Conservation (phyloP, 2,329 filamentous ascomycete genomes). For the Talaromyces sp. region DNA sequence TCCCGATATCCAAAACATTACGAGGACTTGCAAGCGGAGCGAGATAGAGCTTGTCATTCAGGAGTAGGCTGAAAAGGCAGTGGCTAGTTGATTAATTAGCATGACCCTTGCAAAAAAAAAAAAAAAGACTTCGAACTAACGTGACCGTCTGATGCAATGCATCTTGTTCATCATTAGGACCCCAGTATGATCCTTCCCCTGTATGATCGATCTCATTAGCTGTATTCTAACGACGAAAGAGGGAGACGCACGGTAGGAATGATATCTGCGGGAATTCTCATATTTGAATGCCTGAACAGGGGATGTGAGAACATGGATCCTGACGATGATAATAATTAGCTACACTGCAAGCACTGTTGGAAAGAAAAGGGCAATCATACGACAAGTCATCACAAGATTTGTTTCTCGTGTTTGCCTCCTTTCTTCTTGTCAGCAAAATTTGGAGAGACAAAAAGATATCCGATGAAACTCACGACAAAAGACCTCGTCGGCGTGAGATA, state of each 20-base stretch:
- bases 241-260: slow-evolving; percentile 13
- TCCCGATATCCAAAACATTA: slow-evolving; percentile 28
- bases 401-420: neutral
- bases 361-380: neutral
- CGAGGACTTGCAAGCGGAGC: slow-evolving; percentile 25
- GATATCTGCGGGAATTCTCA: slow-evolving; percentile 32
- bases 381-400: slow-evolving; percentile 1
- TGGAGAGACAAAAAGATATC: neutral
- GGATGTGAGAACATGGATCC: slow-evolving; percentile 20
- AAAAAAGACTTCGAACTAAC: slow-evolving; percentile 11
- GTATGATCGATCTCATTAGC: neutral
- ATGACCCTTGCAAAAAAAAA: neutral
- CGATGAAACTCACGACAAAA: neutral
- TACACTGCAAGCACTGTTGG: neutral
- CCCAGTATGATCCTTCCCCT: slow-evolving; percentile 25
- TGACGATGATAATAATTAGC: neutral
- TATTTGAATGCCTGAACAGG: slow-evolving; percentile 23
- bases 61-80: slow-evolving; percentile 21
- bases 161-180: slow-evolving; percentile 23
- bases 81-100: slow-evolving; percentile 14
- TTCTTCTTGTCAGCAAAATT: neutral
- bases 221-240: neutral
- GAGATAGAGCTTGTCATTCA: slow-evolving; percentile 22
- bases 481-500: slow-evolving; percentile 6
- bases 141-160: slow-evolving; percentile 18